phyloP scores from a whole-genome alignment of 192 early-diverging fungal species.

The Chytriomyces confervae region DNA sequence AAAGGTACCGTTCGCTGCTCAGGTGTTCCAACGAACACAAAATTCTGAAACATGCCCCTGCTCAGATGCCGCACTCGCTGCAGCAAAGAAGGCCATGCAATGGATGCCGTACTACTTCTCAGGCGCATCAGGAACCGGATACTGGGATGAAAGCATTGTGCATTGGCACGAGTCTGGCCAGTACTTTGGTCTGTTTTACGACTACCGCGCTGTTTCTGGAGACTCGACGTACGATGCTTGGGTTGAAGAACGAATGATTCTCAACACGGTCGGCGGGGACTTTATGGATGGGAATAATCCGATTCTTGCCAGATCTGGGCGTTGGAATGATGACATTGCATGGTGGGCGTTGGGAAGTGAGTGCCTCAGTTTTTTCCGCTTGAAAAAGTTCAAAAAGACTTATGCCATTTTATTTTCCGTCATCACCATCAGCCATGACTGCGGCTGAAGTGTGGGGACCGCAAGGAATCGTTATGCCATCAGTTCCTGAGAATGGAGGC shows the following conservation, averaged over 20 bases:
- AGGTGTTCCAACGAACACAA: background rate
- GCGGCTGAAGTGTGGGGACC: conserved; percentile 39
- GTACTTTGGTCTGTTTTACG: conserved; percentile 12
- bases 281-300: conserved; percentile 9
- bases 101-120: background rate
- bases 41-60: background rate
- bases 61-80: conserved; percentile 3
- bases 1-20: background rate
- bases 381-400: background rate
- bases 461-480: conserved; percentile 24
- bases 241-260: background rate
- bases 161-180: conserved; percentile 39
- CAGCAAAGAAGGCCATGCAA: conserved; percentile 8
- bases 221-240: conserved; percentile 14
- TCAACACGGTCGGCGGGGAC: conserved; percentile 14
- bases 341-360: conserved; percentile 50
- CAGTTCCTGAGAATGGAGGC: background rate
- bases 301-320: conserved; percentile 27
- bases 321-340: conserved; percentile 59
- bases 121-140: background rate
- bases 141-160: conserved; percentile 23
- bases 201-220: background rate
- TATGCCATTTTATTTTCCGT: background rate
- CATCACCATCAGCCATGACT: conserved; percentile 16
- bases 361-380: background rate